phyloP scores from a whole-genome alignment of 371 early-diverging fungal species.

The Mucor piriformis region DNA sequence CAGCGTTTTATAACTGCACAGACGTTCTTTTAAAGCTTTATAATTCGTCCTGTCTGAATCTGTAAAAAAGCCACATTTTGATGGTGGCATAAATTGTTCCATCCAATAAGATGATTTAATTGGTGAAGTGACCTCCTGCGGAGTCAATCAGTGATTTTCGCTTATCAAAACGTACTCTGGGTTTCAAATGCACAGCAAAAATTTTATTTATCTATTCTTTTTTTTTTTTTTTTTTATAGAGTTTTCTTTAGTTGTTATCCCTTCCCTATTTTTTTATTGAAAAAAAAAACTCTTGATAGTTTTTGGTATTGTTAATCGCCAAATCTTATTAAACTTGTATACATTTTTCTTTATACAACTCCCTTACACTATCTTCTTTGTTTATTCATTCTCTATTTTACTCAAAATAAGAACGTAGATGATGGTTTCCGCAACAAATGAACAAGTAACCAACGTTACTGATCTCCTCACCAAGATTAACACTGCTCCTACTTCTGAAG shows the following conservation, averaged over 20 bases:
- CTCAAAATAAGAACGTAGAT: conserved; percentile 7
- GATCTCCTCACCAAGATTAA: conserved; percentile 58
- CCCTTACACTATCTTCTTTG: not conserved
- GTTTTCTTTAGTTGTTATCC: conserved; percentile 13
- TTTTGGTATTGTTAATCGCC: not conserved
- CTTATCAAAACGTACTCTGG: not conserved
- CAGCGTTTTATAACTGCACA: no score
- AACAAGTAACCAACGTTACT: conserved; percentile 32
- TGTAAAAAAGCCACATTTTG: no score
- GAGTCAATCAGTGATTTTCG: not conserved
- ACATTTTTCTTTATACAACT: not conserved
- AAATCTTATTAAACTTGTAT: not conserved
- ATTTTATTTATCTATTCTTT: not conserved
- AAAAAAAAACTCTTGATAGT: no score
- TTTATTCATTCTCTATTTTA: not conserved
- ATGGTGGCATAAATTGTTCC: no score
- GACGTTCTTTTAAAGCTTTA: no score
- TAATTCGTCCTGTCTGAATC: no score
- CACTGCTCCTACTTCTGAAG: conserved; percentile 61
- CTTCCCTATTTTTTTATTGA: not conserved
- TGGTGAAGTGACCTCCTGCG: not conserved
- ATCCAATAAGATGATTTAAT: not conserved
- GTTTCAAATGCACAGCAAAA: not conserved
- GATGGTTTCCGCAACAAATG: conserved; percentile 33
- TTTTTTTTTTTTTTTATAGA: conserved; percentile 1